These are phyloP conservation scores for Talaromyces sp. DNA, from an alignment of 2,329 filamentous ascomycete species.

Conservation along the genomic window DNA sequence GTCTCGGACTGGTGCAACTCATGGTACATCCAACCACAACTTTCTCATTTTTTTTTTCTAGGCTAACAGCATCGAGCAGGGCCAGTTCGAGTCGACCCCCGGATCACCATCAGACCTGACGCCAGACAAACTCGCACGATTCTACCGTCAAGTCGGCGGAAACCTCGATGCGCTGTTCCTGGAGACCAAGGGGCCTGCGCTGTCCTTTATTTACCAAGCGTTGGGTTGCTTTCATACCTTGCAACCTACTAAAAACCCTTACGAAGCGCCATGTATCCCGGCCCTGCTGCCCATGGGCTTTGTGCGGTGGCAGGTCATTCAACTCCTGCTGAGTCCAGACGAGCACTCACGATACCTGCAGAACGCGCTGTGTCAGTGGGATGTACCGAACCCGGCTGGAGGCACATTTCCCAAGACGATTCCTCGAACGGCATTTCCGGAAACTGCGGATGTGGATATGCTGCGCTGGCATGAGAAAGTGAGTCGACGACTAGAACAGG, in stretches of 20 bases:
- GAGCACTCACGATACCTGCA: slow-evolving; percentile 82
- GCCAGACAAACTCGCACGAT: slow-evolving; percentile 66
- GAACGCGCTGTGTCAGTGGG: slow-evolving; percentile 70
- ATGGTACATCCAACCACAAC: slow-evolving; percentile 61
- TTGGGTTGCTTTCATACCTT: slow-evolving; percentile 86
- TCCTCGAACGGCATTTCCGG: slow-evolving; percentile 66
- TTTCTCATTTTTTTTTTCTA: background rate
- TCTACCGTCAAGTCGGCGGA: slow-evolving; percentile 68
- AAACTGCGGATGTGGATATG: slow-evolving; percentile 69
- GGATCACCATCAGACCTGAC: slow-evolving; percentile 39
- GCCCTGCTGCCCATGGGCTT: slow-evolving; percentile 80
- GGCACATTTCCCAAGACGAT: slow-evolving; percentile 53
- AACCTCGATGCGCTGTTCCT: slow-evolving; percentile 78
- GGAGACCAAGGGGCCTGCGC: slow-evolving; percentile 62
- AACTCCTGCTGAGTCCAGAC: slow-evolving; percentile 79
- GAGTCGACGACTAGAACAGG: slow-evolving; percentile 61
- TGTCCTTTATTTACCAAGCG: slow-evolving; percentile 89
- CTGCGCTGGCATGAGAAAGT: slow-evolving; percentile 80
- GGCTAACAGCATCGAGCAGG: slow-evolving; percentile 11
- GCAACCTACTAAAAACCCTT: slow-evolving; percentile 65
- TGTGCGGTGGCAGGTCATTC: slow-evolving; percentile 88
- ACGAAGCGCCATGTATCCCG: slow-evolving; percentile 69
- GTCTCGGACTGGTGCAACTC: slow-evolving; percentile 61
- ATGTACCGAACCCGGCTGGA: slow-evolving; percentile 64
- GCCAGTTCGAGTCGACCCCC: slow-evolving; percentile 26